These are phyloP conservation scores for Elongisporangium prolatum DNA, from an alignment of 352 stramenopile species.

Conservation along the genomic window DNA sequence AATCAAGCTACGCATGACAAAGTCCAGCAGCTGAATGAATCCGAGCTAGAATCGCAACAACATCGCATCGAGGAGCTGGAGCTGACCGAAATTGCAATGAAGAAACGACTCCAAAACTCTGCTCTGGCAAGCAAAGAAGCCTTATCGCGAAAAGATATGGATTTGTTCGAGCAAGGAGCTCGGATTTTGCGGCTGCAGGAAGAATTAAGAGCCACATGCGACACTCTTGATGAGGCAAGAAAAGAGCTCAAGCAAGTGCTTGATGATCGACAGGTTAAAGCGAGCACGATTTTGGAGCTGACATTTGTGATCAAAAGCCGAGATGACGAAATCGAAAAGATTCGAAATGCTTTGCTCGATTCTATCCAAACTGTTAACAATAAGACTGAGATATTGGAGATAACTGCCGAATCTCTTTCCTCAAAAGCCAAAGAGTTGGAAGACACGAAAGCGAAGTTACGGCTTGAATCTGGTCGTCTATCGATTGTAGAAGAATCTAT, in stretches of 20 bases:
- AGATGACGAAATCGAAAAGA: slow-evolving; percentile 61
- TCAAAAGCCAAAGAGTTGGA: slow-evolving; percentile 63
- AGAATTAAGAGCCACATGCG: slow-evolving; percentile 11
- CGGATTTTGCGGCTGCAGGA: slow-evolving; percentile 20
- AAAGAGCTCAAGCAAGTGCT: slow-evolving; percentile 21
- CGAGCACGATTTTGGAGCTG: slow-evolving; percentile 61
- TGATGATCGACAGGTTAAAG: slow-evolving; percentile 48
- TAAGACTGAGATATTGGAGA: slow-evolving; percentile 63
- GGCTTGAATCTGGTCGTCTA: slow-evolving; percentile 45
- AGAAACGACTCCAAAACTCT: slow-evolving; percentile 7
- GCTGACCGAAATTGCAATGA: slow-evolving; percentile 12
- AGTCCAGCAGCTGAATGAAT: slow-evolving; percentile 16
- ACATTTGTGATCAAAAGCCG: slow-evolving; percentile 74
- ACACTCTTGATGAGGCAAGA: slow-evolving; percentile 19
- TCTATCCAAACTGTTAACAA: slow-evolving; percentile 47
- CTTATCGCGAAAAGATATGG: slow-evolving; percentile 36
- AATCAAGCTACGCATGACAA: slow-evolving; percentile 16
- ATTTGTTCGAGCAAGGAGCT: slow-evolving; percentile 25
- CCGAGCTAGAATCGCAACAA: slow-evolving; percentile 17
- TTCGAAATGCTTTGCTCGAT: slow-evolving; percentile 43
- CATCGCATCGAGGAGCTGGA: slow-evolving; percentile 20
- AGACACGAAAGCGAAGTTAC: slow-evolving; percentile 39
- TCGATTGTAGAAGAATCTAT: slow-evolving; percentile 61
- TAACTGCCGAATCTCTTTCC: slow-evolving; percentile 53
- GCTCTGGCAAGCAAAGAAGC: slow-evolving; percentile 16